Evolutionary conservation across 2,329 filamentous ascomycete genomes (phyloP), one percentile per base, ranked within the genome.

Genomic region (Fusarium odoratissimum): DNA sequence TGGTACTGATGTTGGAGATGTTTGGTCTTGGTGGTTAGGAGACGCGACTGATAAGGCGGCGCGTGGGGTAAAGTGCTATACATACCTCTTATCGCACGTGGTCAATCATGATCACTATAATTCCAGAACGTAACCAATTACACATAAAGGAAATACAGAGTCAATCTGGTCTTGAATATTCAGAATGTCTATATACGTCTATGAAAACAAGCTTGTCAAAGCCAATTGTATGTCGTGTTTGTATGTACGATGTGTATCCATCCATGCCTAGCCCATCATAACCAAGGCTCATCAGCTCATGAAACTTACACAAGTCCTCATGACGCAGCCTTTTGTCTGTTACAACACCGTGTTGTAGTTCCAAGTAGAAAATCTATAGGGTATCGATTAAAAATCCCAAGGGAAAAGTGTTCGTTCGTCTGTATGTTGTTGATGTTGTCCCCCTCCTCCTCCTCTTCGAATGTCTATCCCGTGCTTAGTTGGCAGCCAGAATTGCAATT

Each of bases 401-500:
- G 44, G 48, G 62, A 75, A 52, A 76, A 57, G 30, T 61, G 44
- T 55, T 74, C 42, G 62, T 71, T 55, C 45, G 56, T 51, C 55
- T 45, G 30, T 55, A 57, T 66, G 57, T 64, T 51, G 52, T 60
- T 63, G 48, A 28, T 59, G 23, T 30, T 40, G 25, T 60, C 46
- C 41, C 60, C 40, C 38, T 25, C 46, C 28, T 60, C 25, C 30
- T 63, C 44, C 23, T 48, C 45, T 30, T 61, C 13, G 21, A 55
- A 19, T 52, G 45, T 56, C 62, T 62, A 17, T 31, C 37, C 37
- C 37, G 25, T 11, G 21, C 37, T 80, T 70, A 91, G 74, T 87
- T 90, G 23, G 89, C 89, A 25, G 89, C 84, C 65, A 91, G 73
- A 48, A 91, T 90, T 72, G 87, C 87, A 3, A 87, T 88, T 11